Evolutionary conservation across 2,329 filamentous ascomycete genomes (phyloP).

Genomic region (Cladosporium halotolerans): DNA sequence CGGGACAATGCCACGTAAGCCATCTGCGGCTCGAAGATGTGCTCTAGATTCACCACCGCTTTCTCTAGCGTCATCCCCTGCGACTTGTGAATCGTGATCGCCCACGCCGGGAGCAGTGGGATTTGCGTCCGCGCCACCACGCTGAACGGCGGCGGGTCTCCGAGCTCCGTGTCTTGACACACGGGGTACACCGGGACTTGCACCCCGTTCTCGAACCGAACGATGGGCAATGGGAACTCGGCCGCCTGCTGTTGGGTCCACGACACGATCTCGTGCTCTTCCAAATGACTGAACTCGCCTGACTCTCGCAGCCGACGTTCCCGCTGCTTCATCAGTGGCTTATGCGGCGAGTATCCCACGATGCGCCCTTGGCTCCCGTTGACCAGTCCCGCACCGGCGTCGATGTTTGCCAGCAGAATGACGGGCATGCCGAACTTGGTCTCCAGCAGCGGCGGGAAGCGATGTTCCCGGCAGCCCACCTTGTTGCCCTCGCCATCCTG

Average conservation of each 20-base stretch:
- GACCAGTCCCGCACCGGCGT: neutral
- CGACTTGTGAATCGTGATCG: conserved; percentile 57
- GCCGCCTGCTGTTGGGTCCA: no score
- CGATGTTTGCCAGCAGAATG: neutral
- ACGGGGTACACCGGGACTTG: conserved; percentile 42
- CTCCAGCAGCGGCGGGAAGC: no score
- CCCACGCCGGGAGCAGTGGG: conserved; percentile 55
- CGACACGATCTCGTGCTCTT: no score
- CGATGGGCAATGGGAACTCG: conserved; percentile 31
- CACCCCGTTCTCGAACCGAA: conserved; percentile 47
- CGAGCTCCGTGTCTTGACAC: conserved; percentile 42
- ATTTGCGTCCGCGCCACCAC: conserved; percentile 54
- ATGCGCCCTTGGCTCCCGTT: neutral
- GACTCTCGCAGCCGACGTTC: no score
- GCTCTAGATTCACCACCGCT: conserved; percentile 49
- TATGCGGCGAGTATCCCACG: neutral
- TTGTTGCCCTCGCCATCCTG: no score
- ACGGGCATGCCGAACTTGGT: no score
- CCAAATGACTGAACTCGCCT: no score
- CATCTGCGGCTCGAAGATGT: conserved; percentile 52
- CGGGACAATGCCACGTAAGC: conserved; percentile 57
- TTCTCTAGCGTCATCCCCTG: conserved; percentile 58
- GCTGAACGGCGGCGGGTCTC: conserved; percentile 34
- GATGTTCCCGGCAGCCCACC: no score
- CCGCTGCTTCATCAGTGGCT: no score